Conservation (phyloP, 148 eudicot species). For the Rhododendron williamsianum region DNA sequence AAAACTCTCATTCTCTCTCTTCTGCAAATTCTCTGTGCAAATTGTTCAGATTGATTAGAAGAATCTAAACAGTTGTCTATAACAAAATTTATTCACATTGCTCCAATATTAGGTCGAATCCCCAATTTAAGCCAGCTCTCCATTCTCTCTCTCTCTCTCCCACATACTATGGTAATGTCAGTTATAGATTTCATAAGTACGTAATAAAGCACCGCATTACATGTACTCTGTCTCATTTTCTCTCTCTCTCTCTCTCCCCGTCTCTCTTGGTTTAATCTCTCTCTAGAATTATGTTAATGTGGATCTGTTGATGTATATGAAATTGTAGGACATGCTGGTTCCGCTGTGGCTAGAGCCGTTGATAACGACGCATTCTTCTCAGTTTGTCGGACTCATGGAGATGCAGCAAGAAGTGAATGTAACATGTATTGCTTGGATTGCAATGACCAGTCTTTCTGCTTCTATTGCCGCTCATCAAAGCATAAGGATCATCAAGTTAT, state of each 20-base stretch:
- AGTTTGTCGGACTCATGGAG: constrained; percentile 61
- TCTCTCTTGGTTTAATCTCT: not conserved
- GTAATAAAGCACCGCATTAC: not conserved
- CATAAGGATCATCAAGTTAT: constrained; percentile 89
- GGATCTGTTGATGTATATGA: not conserved
- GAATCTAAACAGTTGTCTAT: constrained; percentile 24
- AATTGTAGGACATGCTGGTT: constrained; percentile 27
- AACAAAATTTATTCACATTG: not conserved
- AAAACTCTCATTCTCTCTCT: not conserved
- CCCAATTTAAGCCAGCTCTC: constrained; percentile 6
- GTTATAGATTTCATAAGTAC: constrained; percentile 3
- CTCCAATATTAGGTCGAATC: not conserved
- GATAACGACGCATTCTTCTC: constrained; percentile 66
- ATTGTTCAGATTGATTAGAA: not conserved
- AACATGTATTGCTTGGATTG: constrained; percentile 92
- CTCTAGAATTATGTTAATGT: not conserved
- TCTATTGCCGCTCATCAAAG: constrained; percentile 68
- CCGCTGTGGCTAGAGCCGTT: constrained; percentile 83
- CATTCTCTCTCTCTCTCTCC: not conserved
- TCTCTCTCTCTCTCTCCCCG: not conserved
- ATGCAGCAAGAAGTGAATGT: constrained; percentile 78
- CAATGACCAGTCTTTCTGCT: constrained; percentile 63
- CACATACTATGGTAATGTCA: constrained; percentile 21
- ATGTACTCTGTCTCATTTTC: not conserved
- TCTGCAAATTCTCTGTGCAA: not conserved